These are phyloP conservation scores for Nicotiana knightiana DNA, from an alignment of 257 asterid genomes.

Conservation along the genomic window DNA sequence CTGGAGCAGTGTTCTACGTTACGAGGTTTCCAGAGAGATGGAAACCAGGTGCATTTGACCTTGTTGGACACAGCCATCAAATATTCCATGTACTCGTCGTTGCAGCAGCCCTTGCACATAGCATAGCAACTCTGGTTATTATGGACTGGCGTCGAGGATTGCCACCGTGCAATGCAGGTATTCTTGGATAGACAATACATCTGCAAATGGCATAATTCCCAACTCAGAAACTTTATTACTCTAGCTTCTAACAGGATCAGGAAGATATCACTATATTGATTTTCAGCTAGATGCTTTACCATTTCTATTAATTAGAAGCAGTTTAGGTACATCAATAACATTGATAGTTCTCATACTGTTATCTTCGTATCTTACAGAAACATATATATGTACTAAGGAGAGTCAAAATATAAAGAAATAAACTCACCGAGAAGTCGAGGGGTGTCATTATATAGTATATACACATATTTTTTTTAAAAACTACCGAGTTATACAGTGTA, in stretches of 20 bases:
- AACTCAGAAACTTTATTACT: not conserved
- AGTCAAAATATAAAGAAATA: no score
- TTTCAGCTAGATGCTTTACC: not conserved
- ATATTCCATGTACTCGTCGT: constrained; percentile 76
- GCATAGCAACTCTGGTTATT: constrained; percentile 56
- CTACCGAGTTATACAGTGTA: no score
- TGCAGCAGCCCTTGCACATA: constrained; percentile 72
- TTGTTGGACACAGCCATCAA: constrained; percentile 94
- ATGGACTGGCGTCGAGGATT: constrained; percentile 78
- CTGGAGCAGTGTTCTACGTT: constrained; percentile 62
- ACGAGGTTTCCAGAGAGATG: constrained; percentile 85
- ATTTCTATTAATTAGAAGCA: not conserved
- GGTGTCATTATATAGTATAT: no score
- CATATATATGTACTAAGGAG: not conserved
- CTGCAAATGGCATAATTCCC: not conserved
- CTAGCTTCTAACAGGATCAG: not conserved
- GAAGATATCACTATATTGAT: not conserved
- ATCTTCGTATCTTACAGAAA: not conserved
- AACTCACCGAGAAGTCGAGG: no score
- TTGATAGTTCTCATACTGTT: not conserved
- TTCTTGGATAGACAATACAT: not conserved
- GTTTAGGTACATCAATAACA: not conserved
- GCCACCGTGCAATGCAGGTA: constrained; percentile 14
- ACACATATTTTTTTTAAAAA: no score
- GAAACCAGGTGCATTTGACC: constrained; percentile 81